A percentile compares a stretch with the other conserved stretches of the same genome.
phyloP scores from a whole-genome alignment of 176 grass and related monocot genomes.

The Neostapfia colusana region DNA sequence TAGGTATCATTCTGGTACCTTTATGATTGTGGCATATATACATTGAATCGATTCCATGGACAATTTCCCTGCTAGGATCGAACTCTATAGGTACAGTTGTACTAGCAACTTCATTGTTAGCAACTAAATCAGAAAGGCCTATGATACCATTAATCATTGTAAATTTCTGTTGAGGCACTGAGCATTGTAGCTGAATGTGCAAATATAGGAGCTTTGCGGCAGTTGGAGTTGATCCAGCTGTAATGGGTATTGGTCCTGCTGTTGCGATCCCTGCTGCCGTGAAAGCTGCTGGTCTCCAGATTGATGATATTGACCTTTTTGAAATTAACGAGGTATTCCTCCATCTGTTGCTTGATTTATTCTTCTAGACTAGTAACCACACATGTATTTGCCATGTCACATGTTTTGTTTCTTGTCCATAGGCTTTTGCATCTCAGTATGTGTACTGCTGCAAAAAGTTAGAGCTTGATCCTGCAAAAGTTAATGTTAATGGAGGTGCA shows the following conservation, averaged over 20 bases:
- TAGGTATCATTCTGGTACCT: slow-evolving; percentile 39
- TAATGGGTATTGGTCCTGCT: slow-evolving; percentile 97
- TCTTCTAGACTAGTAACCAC: background rate
- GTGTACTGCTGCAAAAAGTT: slow-evolving; percentile 90
- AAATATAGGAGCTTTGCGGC: slow-evolving; percentile 85
- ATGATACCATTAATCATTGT: background rate
- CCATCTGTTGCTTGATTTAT: background rate
- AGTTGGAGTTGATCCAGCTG: slow-evolving; percentile 93
- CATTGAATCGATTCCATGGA: background rate
- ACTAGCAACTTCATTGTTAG: slow-evolving; percentile 10
- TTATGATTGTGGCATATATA: background rate
- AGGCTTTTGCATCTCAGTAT: slow-evolving; percentile 98
- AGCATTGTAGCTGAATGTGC: slow-evolving; percentile 26
- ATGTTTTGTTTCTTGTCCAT: slow-evolving; percentile 11
- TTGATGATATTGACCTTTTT: slow-evolving; percentile 73
- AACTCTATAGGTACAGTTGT: background rate
- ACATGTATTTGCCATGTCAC: background rate
- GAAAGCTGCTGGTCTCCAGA: slow-evolving; percentile 77
- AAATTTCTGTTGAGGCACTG: slow-evolving; percentile 16
- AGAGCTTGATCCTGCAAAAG: slow-evolving; percentile 72
- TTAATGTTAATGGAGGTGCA: slow-evolving; percentile 96
- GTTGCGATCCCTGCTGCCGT: slow-evolving; percentile 93
- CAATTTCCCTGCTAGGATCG: background rate
- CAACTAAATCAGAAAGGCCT: background rate
- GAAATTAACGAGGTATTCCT: slow-evolving; percentile 95